These are phyloP conservation scores for Malassezia slooffiae DNA, from an alignment of 1,284 basidiomycete genomes.

Conservation along the genomic window DNA sequence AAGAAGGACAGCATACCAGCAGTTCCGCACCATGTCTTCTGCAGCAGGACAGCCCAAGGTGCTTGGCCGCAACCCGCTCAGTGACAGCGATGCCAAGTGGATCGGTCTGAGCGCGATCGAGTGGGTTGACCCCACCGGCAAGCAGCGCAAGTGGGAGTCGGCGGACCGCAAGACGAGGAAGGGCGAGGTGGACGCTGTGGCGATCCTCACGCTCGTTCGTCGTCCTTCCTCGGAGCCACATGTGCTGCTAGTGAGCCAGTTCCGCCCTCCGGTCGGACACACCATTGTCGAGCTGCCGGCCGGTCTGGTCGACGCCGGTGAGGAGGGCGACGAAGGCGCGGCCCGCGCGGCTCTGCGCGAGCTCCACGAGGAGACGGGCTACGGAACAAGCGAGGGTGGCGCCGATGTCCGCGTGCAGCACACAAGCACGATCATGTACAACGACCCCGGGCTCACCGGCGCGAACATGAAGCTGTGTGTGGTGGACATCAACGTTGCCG, in stretches of 20 bases:
- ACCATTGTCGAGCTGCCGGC: slow-evolving; percentile 44
- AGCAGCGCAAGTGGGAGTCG: slow-evolving; percentile 40
- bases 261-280: slow-evolving; percentile 28
- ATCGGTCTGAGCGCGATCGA: slow-evolving; percentile 35
- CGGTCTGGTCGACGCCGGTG: slow-evolving; percentile 40
- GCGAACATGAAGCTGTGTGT: slow-evolving; percentile 41
- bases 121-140: slow-evolving; percentile 41
- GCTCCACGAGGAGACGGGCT: slow-evolving; percentile 43
- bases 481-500: slow-evolving; percentile 31
- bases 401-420: slow-evolving; percentile 25
- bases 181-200: slow-evolving; percentile 43
- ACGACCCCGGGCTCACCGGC: slow-evolving; percentile 36
- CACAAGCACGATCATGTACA: slow-evolving; percentile 29
- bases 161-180: slow-evolving; percentile 39
- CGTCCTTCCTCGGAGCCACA: slow-evolving; percentile 26
- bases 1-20: too few relatives aligned
- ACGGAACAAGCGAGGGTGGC: slow-evolving; percentile 28
- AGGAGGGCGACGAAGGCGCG: slow-evolving; percentile 34
- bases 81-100: slow-evolving; percentile 40
- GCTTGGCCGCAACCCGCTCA: slow-evolving; percentile 18
- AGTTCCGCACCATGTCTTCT: slow-evolving; percentile 1
- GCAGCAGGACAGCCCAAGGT: slow-evolving; percentile 16
- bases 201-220: slow-evolving; percentile 39
- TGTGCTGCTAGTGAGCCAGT: slow-evolving; percentile 38
- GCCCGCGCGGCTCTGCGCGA: slow-evolving; percentile 36